These are phyloP conservation scores for Parastagonospora nodorum DNA, from an alignment of 2,329 filamentous ascomycete species.

Conservation along the genomic window DNA sequence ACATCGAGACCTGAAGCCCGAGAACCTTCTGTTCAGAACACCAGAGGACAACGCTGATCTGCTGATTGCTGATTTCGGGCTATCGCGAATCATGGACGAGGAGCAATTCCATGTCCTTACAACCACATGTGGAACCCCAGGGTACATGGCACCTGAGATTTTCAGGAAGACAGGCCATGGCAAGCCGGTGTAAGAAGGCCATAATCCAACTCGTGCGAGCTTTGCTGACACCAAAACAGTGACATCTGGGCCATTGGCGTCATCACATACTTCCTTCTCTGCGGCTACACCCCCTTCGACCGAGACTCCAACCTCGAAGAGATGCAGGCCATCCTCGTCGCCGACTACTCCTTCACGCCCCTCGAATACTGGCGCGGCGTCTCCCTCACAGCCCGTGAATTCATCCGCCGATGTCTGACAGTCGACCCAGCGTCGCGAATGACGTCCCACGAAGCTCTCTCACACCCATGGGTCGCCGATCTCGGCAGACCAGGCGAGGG, in stretches of 20 bases:
- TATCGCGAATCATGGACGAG: constrained; percentile 98
- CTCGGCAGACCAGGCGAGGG: constrained; percentile 52
- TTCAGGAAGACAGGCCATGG: constrained; percentile 99
- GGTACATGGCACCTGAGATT: constrained; percentile 99
- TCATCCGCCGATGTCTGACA: constrained; percentile 89
- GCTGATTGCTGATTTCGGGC: constrained; percentile 93
- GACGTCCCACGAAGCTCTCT: constrained; percentile 80
- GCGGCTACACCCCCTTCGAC: constrained; percentile 97
- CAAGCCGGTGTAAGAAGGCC: constrained; percentile 75
- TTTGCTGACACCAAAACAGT: constrained; percentile 45
- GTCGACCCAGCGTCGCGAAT: constrained; percentile 86
- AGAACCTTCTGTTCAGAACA: constrained; percentile 94
- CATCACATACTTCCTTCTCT: constrained; percentile 97
- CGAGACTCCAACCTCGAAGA: constrained; percentile 97
- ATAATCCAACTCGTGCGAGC: not conserved
- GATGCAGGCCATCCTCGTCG: constrained; percentile 97
- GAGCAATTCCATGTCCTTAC: constrained; percentile 97
- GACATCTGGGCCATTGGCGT: constrained; percentile 98
- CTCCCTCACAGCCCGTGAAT: constrained; percentile 80
- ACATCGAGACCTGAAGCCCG: constrained; percentile 95
- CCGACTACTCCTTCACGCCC: constrained; percentile 94
- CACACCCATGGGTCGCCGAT: constrained; percentile 68
- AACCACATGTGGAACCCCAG: constrained; percentile 95
- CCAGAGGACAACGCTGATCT: constrained; percentile 98
- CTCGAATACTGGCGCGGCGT: constrained; percentile 97